Percentiles rank a stretch among this genome's conserved stretches.
Conservation (phyloP, 2,329 filamentous ascomycete genomes). For the Leptosphaerulina australis region DNA sequence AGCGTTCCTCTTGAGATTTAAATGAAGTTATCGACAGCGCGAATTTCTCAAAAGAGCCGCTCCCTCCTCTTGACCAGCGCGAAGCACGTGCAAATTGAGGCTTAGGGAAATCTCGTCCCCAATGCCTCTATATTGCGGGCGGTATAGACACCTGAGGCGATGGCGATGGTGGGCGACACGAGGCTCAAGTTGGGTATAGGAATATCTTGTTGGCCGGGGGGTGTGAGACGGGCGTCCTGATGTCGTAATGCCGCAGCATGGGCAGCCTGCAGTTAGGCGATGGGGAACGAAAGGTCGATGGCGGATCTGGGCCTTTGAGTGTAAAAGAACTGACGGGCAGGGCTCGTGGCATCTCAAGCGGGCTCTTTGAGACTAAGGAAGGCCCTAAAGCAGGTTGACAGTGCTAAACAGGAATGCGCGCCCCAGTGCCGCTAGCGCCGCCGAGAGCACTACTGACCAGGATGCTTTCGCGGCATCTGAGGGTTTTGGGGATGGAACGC, state of each 20-base stretch:
- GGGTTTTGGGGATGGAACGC: constrained; percentile 7
- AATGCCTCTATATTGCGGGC: constrained; percentile 8
- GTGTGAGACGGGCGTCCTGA: constrained; percentile 23
- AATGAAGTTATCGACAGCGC: neutral
- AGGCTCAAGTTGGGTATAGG: constrained; percentile 22
- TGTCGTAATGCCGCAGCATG: constrained; percentile 33
- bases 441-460: constrained; percentile 18
- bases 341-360: constrained; percentile 31
- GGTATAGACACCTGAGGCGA: constrained; percentile 2
- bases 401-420: constrained; percentile 32
- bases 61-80: constrained; percentile 1
- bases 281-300: constrained; percentile 26
- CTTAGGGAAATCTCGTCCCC: constrained; percentile 16
- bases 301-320: constrained; percentile 33
- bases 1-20: neutral
- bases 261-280: constrained; percentile 26
- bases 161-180: constrained; percentile 19
- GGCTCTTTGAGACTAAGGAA: constrained; percentile 33
- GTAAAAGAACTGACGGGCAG: constrained; percentile 34
- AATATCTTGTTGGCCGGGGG: constrained; percentile 22
- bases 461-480: constrained; percentile 5
- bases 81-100: constrained; percentile 11
- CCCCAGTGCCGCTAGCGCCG: constrained; percentile 17
- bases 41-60: neutral
- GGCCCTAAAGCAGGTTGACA: constrained; percentile 36